Base-by-base conservation (phyloP, 2,329 filamentous ascomycete genomes). In the Diplodia mutila region DNA sequence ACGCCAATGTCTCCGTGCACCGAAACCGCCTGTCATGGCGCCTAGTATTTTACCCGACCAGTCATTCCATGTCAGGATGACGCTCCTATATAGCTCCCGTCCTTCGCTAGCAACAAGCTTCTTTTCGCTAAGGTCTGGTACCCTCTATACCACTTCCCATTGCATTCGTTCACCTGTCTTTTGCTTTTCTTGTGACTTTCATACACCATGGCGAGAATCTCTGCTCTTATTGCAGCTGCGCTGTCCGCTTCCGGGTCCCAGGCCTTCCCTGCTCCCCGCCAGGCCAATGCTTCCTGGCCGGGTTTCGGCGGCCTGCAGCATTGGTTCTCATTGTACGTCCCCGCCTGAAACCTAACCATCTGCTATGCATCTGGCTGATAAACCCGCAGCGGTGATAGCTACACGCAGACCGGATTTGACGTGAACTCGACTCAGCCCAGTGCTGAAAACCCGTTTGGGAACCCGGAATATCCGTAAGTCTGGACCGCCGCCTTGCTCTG, bases 371-470 rank as follows among this genome's bases (percentile, higher is more conserved):
- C 9, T 66, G 7, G 11, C 32, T 61, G 23, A 61, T 54, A 9
- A 48, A 25, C n/a, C 21, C 52, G 6, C 65, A 85, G 84, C 70
- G 86, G 87, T 51, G 85, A 89, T 72, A 88, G 85, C 2, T 89
- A 88, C 76, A 85, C 85, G 1, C 82, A 84, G 69, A 88, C 85
- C 2, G 84, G 85, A 9, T 91, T 90, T 76, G 78, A 88, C 68
- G 78, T 84, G 51, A 82, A 77, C 12, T 79, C 81, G 25, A 76
- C 80, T 0, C 82, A 87, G 46, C 87, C 89, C 1, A 84, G 80
- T 8, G 70, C 80, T 4, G 75, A 77, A 6, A 87, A 88, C 72
- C 86, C 87, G 0, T 79, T 90, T 69, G 88, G 89, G 0, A 91
- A 91, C 71, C 88, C 88, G 0, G 57, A 79, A 0, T 86, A 85